A percentile compares a stretch with the other conserved stretches of the same genome.
phyloP scores from a whole-genome alignment of 805 yeast species.

The Metschnikowia cubensis region DNA sequence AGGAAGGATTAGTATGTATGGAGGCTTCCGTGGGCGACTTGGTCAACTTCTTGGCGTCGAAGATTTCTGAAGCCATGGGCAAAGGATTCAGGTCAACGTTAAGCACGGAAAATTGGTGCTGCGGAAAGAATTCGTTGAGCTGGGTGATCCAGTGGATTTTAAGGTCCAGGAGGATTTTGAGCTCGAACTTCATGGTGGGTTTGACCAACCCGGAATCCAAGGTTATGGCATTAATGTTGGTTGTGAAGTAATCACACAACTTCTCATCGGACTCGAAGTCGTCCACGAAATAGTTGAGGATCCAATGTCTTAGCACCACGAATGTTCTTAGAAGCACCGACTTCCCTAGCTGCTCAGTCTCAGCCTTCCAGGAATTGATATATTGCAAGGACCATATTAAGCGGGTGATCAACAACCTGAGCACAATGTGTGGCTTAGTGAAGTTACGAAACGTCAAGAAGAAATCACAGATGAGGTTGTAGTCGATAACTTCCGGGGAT shows the following conservation, averaged over 20 bases:
- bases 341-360: slow-evolving; percentile 47
- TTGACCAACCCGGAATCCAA: slow-evolving; percentile 27
- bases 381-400: slow-evolving; percentile 67
- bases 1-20: slow-evolving; percentile 41
- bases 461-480: slow-evolving; percentile 77
- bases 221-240: slow-evolving; percentile 41
- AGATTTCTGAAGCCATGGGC: slow-evolving; percentile 27
- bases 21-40: slow-evolving; percentile 36
- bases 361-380: slow-evolving; percentile 26
- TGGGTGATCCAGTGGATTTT: slow-evolving; percentile 39
- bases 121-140: slow-evolving; percentile 30
- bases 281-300: slow-evolving; percentile 78
- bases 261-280: slow-evolving; percentile 49
- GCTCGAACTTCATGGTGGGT: slow-evolving; percentile 30
- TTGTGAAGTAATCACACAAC: slow-evolving; percentile 44
- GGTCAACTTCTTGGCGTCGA: slow-evolving; percentile 20
- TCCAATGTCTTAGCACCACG: slow-evolving; percentile 86
- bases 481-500: slow-evolving; percentile 71
- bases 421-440: slow-evolving; percentile 51
- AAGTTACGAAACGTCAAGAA: slow-evolving; percentile 79
- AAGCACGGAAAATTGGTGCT: slow-evolving; percentile 17
- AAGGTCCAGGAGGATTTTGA: slow-evolving; percentile 35
- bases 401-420: slow-evolving; percentile 60
- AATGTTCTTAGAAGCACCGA: slow-evolving; percentile 75
- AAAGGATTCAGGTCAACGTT: slow-evolving; percentile 10